phyloP scores from a whole-genome alignment of 129 eudicot genomes.

The Sambucus nigra region DNA sequence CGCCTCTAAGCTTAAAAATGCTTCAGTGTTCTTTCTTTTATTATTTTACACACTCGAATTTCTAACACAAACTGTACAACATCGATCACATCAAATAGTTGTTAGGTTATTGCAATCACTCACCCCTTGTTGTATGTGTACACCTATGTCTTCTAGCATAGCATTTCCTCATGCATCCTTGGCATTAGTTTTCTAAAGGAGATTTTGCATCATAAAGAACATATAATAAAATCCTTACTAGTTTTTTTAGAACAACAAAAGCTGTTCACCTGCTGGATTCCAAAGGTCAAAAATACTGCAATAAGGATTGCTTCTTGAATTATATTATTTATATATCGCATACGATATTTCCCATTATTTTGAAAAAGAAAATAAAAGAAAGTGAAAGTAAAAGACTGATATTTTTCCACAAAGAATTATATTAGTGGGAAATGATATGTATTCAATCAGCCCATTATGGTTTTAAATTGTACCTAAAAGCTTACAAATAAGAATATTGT shows the following conservation, averaged over 20 bases:
- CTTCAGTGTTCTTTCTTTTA: too few relatives aligned
- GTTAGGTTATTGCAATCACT: conserved; percentile 2
- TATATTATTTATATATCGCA: too few relatives aligned
- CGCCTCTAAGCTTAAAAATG: too few relatives aligned
- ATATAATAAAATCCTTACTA: neutral
- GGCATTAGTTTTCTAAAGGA: conserved; percentile 79
- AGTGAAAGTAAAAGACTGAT: neutral
- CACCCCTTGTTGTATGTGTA: conserved; percentile 91
- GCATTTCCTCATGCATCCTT: conserved; percentile 92
- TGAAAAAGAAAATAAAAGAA: too few relatives aligned
- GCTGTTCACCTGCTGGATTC: neutral
- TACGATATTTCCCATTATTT: neutral
- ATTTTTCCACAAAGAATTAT: neutral
- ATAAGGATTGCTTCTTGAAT: neutral
- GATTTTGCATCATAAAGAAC: conserved; percentile 35
- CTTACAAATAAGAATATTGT: conserved; percentile 2
- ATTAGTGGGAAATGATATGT: too few relatives aligned
- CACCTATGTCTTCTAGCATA: conserved; percentile 88
- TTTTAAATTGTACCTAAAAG: neutral
- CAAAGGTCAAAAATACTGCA: too few relatives aligned
- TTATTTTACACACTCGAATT: too few relatives aligned
- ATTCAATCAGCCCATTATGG: neutral
- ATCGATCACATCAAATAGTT: conserved; percentile 2
- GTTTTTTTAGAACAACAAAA: neutral
- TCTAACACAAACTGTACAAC: neutral